phyloP scores from a whole-genome alignment of 805 yeast species.

The Lipomyces lipofer region DNA sequence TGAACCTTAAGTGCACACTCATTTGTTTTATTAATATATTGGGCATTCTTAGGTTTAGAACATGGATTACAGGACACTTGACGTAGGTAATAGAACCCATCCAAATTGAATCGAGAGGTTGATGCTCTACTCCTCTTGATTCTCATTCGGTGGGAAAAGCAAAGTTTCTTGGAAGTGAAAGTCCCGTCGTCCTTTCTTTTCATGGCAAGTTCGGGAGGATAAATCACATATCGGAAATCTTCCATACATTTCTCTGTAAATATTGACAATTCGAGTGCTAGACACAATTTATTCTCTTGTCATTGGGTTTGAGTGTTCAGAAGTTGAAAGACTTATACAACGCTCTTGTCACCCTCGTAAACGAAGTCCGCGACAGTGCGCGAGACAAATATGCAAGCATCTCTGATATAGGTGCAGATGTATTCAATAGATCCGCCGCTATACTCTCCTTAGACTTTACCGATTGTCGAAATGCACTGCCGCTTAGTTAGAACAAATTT shows the following conservation, averaged over 20 bases:
- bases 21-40: not conserved
- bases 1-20: not conserved
- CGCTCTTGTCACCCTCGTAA: constrained; percentile 14
- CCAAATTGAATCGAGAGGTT: constrained; percentile 3
- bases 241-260: too few species aligned
- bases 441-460: constrained; percentile 18
- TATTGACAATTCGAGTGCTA: too few species aligned
- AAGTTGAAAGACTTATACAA: constrained; percentile 21
- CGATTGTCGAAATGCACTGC: constrained; percentile 11
- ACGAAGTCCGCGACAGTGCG: constrained; percentile 19
- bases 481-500: not conserved
- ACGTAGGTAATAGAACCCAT: too few species aligned
- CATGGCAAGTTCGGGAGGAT: too few species aligned
- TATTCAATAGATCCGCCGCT: constrained; percentile 11
- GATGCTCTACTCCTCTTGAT: not conserved
- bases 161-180: not conserved
- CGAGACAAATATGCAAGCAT: constrained; percentile 22
- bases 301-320: not conserved
- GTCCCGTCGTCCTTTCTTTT: not conserved
- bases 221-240: too few species aligned
- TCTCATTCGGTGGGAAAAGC: constrained; percentile 10
- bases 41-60: too few species aligned
- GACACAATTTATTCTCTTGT: too few species aligned
- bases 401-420: constrained; percentile 13
- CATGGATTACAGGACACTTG: too few species aligned